Base-by-base conservation (phyloP, 768 basidiomycete genomes). In the Lactarius psammicola region DNA sequence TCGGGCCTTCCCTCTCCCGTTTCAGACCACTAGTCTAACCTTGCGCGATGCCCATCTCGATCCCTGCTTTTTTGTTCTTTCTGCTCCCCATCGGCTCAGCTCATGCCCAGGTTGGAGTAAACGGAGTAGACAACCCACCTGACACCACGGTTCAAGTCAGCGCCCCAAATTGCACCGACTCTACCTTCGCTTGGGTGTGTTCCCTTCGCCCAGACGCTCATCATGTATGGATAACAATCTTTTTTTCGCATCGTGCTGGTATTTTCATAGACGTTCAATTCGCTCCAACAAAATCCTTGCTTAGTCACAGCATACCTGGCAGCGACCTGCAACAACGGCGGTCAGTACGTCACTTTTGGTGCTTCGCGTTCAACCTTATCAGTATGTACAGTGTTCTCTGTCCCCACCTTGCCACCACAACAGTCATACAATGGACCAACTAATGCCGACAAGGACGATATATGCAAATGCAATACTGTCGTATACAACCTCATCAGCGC, bases 381-480 rank as follows among this genome's bases (percentile, higher is more conserved):
- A 0, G 33, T 23, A 20, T 42, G 9, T 30, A 15, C 36, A 68
- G 66, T 4, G 8, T 70, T 68, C 49, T 10, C 26, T 0, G 34
- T 69, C 40, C n/a, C 56, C 4, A 2, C 63, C 17, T 36, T 68
- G 28, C 15, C 17, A 15, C 60, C 66, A n/a, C 26, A 30, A n/a
- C 40, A 59, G 1, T 49, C 62, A 4, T 70, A 70, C 55, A 33
- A 0, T 20, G 69, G 67, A 1, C 67, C 67, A 5, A 56, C 3
- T 10, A 59, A 38, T 4, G n/a, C n/a, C 36, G 36, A 38, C 13
- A 34, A 59, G 23, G 59, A 31, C 31, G 46, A 67, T 26, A 1
- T 40, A 31, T 74, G 74, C 63, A 55, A 38, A 42, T 74, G 74
- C 68, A n/a, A 70, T 53, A 70, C 70, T 7, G 73, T 75, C 18